Evolutionary conservation across 441 rosid genomes (phyloP), one percentile per base, ranked within the genome.

Genomic region (Bruguiera hainesii): DNA sequence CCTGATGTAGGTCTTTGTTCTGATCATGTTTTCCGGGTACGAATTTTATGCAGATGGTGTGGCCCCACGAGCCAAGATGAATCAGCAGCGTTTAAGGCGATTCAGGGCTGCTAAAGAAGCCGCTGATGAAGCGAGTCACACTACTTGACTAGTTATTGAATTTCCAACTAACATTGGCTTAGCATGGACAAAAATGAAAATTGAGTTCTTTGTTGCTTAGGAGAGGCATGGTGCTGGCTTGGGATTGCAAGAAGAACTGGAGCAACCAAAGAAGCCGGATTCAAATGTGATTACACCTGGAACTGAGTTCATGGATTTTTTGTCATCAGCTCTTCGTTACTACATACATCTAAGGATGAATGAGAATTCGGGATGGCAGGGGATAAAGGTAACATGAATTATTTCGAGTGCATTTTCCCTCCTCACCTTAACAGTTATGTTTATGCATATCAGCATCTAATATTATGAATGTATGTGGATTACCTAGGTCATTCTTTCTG

Each of bases 261-360:
- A 71, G 59, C 20, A 65, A 23, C 16, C 56, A 16, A 31, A 29
- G 21, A 33, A 11, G 56, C 37, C 71, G 52, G 88, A 84, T 60
- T 79, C 89, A 3, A 85, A 82, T 61, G 84, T 82, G 9, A 84
- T 82, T 57, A 84, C 86, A 8, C 89, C 89, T 57, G 86, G 86
- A 75, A 84, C 85, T 19, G 86, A 82, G 61, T 84, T 84, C 66
- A 82, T 84, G 89, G 81, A 71, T 28, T 73, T 80, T 50, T 70
- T 84, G 61, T 84, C 86, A 26, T 66, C 71, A 1, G 84, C 82
- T 13, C 71, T 84, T 64, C 81, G 66, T 2, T 80, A 82, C 61
- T 84, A 82, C 66, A 73, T 84, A 23, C 79, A 67, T 52, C 71
- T 79, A 46, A 78, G 86, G 68, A 75, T 84, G 67, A 84, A 82